Base-by-base conservation (phyloP, 345 rosid species). In the Eucalyptus tenuipes region DNA sequence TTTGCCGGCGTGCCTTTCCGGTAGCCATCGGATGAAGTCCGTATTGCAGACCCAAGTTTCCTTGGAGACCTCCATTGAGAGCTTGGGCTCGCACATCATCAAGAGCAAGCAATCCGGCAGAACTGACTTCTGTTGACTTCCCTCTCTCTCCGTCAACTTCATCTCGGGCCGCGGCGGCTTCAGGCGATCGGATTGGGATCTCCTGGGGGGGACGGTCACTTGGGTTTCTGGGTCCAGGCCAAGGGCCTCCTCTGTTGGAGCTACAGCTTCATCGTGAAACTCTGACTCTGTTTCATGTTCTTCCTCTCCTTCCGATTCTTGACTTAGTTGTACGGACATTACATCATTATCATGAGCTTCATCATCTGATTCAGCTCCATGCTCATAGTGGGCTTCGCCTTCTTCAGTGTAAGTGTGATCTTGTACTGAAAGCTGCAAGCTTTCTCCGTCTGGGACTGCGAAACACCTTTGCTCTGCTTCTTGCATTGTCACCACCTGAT, bases 51-150 rank as follows among this genome's bases (percentile, higher is more conserved):
- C 99, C 99, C 99, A 97, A 2, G 99, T 96, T 90, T 97, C 99
- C 88, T 95, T 96, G 15, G 99, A 97, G 49, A 97, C 99, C 93
- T 97, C 99, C 99, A 96, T 96, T 11, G 98, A 97, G 71, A 96
- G 95, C 94, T 97, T 97, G 86, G 99, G 98, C 88, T 97, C 99
- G 45, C 98, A 94, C 99, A 97, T 97, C 99, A 97, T 97, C 31
- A 96, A 88, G 88, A 96, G 88, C 84, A 96, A 86, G 89, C 99
- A 97, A 86, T 97, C 99, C 86, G 99, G 99, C 86, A 97, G 90
- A 90, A 89, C 45, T 49, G 85, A 52, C 47, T 75, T 75, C 47
- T 75, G 82, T 75, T 75, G 85, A 90, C 90, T 88, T 89, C 93
- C 82, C 90, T 91, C 88, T 89, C 93, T 68, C 89, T 90, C 71